A percentile compares a stretch with the other conserved stretches of the same genome.
phyloP scores from a whole-genome alignment of 306 rosid species.

The Begonia loranthoides region DNA sequence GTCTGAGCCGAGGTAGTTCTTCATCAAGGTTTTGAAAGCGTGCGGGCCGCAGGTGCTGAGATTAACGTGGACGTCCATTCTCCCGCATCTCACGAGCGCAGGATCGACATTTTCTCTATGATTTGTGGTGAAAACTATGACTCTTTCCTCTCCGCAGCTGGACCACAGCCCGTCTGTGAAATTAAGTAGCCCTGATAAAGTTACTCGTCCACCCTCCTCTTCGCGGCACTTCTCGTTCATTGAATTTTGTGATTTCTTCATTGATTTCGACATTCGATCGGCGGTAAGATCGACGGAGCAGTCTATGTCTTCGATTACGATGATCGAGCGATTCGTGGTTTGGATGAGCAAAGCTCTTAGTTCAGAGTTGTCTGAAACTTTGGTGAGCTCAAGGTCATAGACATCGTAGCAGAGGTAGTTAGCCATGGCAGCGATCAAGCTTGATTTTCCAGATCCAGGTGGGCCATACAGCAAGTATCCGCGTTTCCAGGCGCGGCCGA shows the following conservation, averaged over 20 bases:
- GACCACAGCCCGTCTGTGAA: constrained; percentile 89
- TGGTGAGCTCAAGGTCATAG: constrained; percentile 69
- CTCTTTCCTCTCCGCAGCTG: constrained; percentile 71
- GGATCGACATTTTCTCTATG: constrained; percentile 63
- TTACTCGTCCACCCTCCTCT: constrained; percentile 46
- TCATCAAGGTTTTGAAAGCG: constrained; percentile 44
- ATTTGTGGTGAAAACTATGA: constrained; percentile 72
- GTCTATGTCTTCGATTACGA: constrained; percentile 77
- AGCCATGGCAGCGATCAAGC: constrained; percentile 81
- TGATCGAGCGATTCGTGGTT: constrained; percentile 73
- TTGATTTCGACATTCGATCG: constrained; percentile 29
- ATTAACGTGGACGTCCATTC: constrained; percentile 84
- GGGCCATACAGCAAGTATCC: constrained; percentile 77
- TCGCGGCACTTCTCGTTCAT: constrained; percentile 13
- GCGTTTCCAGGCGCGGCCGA: constrained; percentile 86
- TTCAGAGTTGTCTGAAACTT: constrained; percentile 73
- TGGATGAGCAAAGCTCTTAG: constrained; percentile 62
- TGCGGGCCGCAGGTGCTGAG: constrained; percentile 64
- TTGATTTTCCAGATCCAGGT: constrained; percentile 85
- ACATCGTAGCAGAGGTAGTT: constrained; percentile 80
- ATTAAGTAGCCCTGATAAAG: constrained; percentile 72
- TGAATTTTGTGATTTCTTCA: constrained; percentile 1
- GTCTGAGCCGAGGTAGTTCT: constrained; percentile 48
- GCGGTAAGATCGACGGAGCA: constrained; percentile 74
- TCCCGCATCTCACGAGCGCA: constrained; percentile 64